A percentile compares a stretch with the other conserved stretches of the same genome.
phyloP scores from a whole-genome alignment of 2,329 filamentous ascomycete species.

The Trichoderma aggressivum region DNA sequence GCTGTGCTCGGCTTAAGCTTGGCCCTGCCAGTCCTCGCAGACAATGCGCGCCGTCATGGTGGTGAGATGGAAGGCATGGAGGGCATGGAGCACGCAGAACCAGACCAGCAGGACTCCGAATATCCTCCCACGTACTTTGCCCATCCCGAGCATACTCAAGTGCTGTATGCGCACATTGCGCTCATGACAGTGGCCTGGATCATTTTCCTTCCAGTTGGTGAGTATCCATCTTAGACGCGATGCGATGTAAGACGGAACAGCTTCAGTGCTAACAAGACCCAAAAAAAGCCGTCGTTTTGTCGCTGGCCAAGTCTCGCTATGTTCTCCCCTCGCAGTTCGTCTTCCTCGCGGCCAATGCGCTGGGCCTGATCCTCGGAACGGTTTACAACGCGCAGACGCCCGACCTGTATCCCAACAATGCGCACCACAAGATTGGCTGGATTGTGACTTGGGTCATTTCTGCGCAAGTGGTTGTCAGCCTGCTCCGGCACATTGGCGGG shows the following conservation, averaged over 20 bases:
- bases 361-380: constrained; percentile 62
- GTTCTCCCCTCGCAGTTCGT: constrained; percentile 65
- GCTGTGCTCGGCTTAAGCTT: constrained; percentile 18
- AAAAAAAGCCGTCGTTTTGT: constrained; percentile 73
- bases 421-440: constrained; percentile 90
- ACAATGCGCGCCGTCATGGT: constrained; percentile 22
- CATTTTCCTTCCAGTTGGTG: constrained; percentile 67
- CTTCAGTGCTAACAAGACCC: neutral
- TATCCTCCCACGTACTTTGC: constrained; percentile 58
- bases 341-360: constrained; percentile 61
- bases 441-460: constrained; percentile 68
- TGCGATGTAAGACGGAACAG: neutral
- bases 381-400: constrained; percentile 79
- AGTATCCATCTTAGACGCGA: constrained; percentile 33
- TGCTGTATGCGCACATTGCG: constrained; percentile 67
- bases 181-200: constrained; percentile 72
- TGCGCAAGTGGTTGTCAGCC: constrained; percentile 66
- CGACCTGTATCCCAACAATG: constrained; percentile 81
- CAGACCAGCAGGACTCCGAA: constrained; percentile 25
- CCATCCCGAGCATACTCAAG: constrained; percentile 47
- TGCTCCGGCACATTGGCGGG: constrained; percentile 58
- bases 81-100: neutral
- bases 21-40: constrained; percentile 13
- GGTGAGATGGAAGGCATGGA: constrained; percentile 9
- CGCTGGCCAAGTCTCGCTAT: constrained; percentile 72